Evolutionary conservation across 768 basidiomycete species (phyloP), one percentile per base, ranked within the genome.

Genomic region (Rhizopogon vesiculosus): DNA sequence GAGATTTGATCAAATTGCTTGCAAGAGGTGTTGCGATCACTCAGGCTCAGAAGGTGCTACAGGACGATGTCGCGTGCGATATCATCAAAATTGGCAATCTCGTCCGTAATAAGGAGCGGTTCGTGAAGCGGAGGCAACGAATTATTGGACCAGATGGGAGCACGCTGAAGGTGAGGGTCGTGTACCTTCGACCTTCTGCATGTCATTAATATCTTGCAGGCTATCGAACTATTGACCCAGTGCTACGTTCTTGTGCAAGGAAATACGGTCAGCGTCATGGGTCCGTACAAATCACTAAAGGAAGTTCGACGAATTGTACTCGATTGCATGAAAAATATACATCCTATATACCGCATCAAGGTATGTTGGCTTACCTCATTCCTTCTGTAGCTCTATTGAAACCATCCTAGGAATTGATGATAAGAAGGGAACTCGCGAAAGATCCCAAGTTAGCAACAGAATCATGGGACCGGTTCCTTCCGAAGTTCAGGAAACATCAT

Each of bases 271-370:
- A 93, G 94, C 50, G 94, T 93, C 12, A 98, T 98, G 94, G 97
- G 97, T 3, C 89, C 93, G 0, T 90, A 89, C 76, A 97, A 96
- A 66, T 88, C 89, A 0, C 76, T 99, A 18, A 98, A 98, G 69
- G 97, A 99, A 72, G 96, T 99, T 10, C 81, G 97, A 56, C 75
- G 95, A 62, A 98, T 98, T 59, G 84, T 99, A n/a, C 71, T 98
- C 42, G 97, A 99, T 67, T 99, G 97, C 76, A 98, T 99, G 97
- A 94, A 89, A 75, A 99, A 99, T 68, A 89, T 98, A 53, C 97
- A 99, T 66, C 97, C 97, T 1, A 98, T 99, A 67, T 99, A 99
- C 69, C 87, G 94, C 63, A 99, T 99, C 72, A 99, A 99, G 73
- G 94, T 91, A 41, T 19, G 58, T 51, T 53, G 29, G 57, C 57